Evolutionary conservation across 169 alveolate genomes (phyloP).

Genomic region (Theileria annulata): DNA sequence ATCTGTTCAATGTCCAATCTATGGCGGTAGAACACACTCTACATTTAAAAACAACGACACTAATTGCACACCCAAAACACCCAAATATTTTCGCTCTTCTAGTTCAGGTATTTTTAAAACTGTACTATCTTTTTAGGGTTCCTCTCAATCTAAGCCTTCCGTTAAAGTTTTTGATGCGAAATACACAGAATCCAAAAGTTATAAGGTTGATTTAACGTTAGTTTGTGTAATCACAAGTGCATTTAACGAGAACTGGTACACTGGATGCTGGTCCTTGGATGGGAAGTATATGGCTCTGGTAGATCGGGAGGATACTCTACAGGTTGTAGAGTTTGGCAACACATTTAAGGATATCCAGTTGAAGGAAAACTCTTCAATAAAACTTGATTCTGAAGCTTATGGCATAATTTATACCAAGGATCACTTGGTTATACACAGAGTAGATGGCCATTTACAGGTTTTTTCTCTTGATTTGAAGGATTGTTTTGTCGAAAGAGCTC

Average conservation of each 20-base stretch:
- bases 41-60: conserved; percentile 19
- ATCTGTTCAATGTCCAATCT: conserved; percentile 25
- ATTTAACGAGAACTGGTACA: conserved; percentile 52
- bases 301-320: conserved; percentile 59
- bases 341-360: neutral
- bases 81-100: conserved; percentile 57
- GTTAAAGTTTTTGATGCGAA: conserved; percentile 32
- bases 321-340: conserved; percentile 32
- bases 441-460: conserved; percentile 53
- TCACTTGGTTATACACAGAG: conserved; percentile 50
- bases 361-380: conserved; percentile 14
- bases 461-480: conserved; percentile 14
- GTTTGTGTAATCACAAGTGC: conserved; percentile 32
- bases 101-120: conserved; percentile 23
- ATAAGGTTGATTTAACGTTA: conserved; percentile 10
- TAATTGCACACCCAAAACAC: conserved; percentile 49
- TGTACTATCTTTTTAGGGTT: conserved; percentile 19
- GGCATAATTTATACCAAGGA: conserved; percentile 57
- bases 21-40: conserved; percentile 31
- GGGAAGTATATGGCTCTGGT: conserved; percentile 57
- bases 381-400: conserved; percentile 49
- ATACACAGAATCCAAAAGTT: conserved; percentile 1
- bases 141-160: conserved; percentile 30
- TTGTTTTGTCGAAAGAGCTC: conserved; percentile 47
- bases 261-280: conserved; percentile 63